Base-by-base conservation (phyloP, 2,329 filamentous ascomycete species). In the Mycosphaerella sp. region DNA sequence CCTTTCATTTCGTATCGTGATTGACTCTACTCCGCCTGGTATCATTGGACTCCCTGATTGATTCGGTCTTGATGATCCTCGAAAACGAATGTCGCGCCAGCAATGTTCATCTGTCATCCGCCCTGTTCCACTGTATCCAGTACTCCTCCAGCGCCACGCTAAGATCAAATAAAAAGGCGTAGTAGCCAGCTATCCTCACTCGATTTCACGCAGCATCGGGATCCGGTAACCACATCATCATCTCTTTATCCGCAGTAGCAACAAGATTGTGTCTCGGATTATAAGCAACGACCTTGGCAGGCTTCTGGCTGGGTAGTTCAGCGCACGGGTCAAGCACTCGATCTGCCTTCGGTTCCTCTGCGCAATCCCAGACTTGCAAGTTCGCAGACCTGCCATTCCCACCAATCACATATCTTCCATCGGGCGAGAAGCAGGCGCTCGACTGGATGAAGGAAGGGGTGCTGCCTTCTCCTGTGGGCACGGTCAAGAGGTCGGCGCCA, bases 201-300 rank as follows among this genome's bases (percentile, higher is more conserved):
- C 17, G 4, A 10, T 36, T 5, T 52, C 34, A 46, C 11, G 43
- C 43, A 23, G 49, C 23, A 6, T 56, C 54, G 11, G 46, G 40
- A 32, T 56, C 54, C 14, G 54, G 54, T 36, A 56, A 61, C 76
- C 76, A 78, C 12, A 78, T 62, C 51, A 73, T 65, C n/a, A 77
- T 61, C 50, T 96, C 90, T 66, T 86, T 86, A 64, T 97, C 91
- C 3, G 89, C 93, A 43, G 86, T 93, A 7, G 89, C 91, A 62
- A 97, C 80, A 75, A 96, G 84, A 71, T 97, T 96, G 71, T 86
- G 93, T 47, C 91, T 80, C 26, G 91, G 93, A 68, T 96, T 97
- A 69, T 90, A 93, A 21, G 87, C 88, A 41, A 95, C 78, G 10
- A 95, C 80, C 0, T 86, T 86, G 4, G 82, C 82, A 72, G 82